Conservation (phyloP, 1,139 yeast genomes). For the Suhomyces yuchorum region DNA sequence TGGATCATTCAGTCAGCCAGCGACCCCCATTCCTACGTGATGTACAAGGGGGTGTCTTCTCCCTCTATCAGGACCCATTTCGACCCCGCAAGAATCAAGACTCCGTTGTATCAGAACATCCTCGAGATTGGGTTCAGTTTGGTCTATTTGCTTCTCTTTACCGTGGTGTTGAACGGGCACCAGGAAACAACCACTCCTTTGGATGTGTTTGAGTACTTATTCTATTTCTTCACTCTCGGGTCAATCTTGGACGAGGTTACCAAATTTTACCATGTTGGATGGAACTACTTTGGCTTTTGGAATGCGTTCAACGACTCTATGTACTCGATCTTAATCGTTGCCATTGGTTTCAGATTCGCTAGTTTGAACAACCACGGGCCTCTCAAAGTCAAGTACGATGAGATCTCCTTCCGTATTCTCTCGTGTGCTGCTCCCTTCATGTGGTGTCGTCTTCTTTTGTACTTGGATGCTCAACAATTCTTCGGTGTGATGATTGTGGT, state of each 20-base stretch:
- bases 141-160: conserved; percentile 62
- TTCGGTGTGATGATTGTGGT: conserved; percentile 91
- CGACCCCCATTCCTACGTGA: conserved; percentile 68
- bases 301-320: conserved; percentile 74
- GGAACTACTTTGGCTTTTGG: conserved; percentile 74
- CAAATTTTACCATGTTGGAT: conserved; percentile 78
- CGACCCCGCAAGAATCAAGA: conserved; percentile 78
- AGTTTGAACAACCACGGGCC: conserved; percentile 37
- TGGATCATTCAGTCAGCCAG: conserved; percentile 81
- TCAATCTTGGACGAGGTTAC: conserved; percentile 65
- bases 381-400: conserved; percentile 49
- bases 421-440: conserved; percentile 85
- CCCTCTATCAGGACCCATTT: conserved; percentile 65
- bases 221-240: conserved; percentile 69
- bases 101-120: conserved; percentile 80
- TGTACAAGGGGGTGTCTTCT: conserved; percentile 63
- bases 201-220: conserved; percentile 52
- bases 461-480: conserved; percentile 76
- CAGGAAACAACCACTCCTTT: conserved; percentile 34
- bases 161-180: conserved; percentile 62
- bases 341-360: conserved; percentile 55
- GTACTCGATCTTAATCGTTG: conserved; percentile 55
- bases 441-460: conserved; percentile 79
- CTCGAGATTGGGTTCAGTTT: conserved; percentile 69
- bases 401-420: conserved; percentile 67